These are phyloP conservation scores for Leptomonas seymouri DNA, from an alignment of 208 protist species.

Conservation along the genomic window DNA sequence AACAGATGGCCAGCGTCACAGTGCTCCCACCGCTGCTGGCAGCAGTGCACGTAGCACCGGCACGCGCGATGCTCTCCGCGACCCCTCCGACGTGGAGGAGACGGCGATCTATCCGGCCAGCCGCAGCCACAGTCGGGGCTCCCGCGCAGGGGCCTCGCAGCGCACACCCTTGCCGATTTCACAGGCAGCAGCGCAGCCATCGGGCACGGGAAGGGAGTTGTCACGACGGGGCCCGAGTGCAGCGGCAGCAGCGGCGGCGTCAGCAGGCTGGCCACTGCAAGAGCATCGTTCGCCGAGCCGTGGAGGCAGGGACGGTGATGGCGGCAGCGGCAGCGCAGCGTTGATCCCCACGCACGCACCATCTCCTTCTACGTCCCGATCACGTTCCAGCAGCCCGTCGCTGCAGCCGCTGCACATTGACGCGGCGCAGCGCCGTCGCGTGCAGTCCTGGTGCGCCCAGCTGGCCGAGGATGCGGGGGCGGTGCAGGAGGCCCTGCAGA, in stretches of 20 bases:
- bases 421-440: conserved; percentile 23
- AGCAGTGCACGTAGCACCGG: too few relatives aligned
- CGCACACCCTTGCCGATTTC: not conserved
- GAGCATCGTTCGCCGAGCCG: too few relatives aligned
- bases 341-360: too few relatives aligned
- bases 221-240: too few relatives aligned
- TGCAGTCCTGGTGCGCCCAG: conserved; percentile 51
- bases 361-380: not conserved
- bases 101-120: conserved; percentile 22
- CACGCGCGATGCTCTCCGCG: not conserved
- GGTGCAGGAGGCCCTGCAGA: conserved; percentile 66
- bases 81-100: conserved; percentile 24
- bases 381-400: not conserved
- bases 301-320: not conserved
- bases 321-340: not conserved
- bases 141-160: not conserved
- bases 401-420: conserved; percentile 35
- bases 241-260: too few relatives aligned
- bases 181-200: too few relatives aligned
- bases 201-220: too few relatives aligned
- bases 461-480: conserved; percentile 51
- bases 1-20: too few relatives aligned
- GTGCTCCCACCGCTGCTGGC: too few relatives aligned
- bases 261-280: too few relatives aligned
- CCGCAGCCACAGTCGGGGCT: conserved; percentile 16